These are phyloP conservation scores for Carex littledalei DNA, from an alignment of 176 grass and related monocot genomes.

Conservation along the genomic window DNA sequence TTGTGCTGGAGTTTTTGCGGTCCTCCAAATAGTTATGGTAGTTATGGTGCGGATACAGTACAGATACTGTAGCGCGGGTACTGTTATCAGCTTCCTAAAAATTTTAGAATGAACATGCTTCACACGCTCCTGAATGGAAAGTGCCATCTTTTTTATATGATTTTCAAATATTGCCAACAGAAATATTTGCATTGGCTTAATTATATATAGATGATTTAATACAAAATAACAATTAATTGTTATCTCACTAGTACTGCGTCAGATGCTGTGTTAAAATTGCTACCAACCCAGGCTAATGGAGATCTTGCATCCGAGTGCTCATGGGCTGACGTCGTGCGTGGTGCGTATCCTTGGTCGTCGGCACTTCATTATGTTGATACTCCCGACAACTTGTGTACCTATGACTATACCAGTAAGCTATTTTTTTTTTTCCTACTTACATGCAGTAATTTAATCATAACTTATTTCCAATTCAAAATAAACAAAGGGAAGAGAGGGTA, in stretches of 20 bases:
- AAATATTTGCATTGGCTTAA: background rate
- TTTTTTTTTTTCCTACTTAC: background rate
- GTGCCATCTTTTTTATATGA: background rate
- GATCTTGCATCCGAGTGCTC: conserved; percentile 1
- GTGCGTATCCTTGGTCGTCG: background rate
- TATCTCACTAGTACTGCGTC: background rate
- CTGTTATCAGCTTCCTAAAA: too few species aligned
- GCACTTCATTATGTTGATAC: background rate
- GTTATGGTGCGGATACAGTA: too few species aligned
- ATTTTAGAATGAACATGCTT: too few species aligned
- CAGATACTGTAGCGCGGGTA: too few species aligned
- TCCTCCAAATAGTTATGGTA: too few species aligned
- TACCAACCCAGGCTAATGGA: background rate
- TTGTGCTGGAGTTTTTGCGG: too few species aligned
- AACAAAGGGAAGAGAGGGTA: background rate
- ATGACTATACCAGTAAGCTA: background rate
- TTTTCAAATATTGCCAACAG: background rate
- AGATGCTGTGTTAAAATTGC: background rate
- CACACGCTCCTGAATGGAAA: background rate
- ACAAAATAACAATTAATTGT: background rate
- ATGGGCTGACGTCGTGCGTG: background rate
- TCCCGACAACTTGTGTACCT: background rate
- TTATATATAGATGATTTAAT: background rate
- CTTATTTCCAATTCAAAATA: background rate
- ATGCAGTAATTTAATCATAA: background rate